Percentiles rank a stretch among this genome's conserved stretches.
These are phyloP conservation scores for Astrephomene gubernaculifera DNA, from an alignment of 139 green algal species.

Conservation along the genomic window DNA sequence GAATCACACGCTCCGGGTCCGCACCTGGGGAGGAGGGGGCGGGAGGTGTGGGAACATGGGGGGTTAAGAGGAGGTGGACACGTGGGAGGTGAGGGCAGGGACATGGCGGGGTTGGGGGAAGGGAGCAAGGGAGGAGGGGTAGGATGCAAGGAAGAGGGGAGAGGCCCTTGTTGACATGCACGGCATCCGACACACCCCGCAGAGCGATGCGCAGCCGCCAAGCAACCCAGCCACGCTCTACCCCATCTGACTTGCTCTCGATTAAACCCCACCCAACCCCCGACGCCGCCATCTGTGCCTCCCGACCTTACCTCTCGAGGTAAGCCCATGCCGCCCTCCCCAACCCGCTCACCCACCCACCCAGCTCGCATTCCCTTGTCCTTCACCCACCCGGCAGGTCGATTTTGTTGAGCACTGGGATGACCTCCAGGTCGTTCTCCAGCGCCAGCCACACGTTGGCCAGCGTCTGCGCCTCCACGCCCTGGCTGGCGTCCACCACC, in stretches of 20 bases:
- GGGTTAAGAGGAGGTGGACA: not conserved
- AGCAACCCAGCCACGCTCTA: too few relatives aligned
- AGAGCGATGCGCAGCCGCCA: too few relatives aligned
- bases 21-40: slow-evolving; percentile 71
- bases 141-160: too few relatives aligned
- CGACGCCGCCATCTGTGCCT: too few relatives aligned
- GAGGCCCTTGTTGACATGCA: too few relatives aligned
- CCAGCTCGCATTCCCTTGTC: too few relatives aligned
- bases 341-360: not conserved
- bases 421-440: slow-evolving; percentile 98
- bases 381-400: slow-evolving; percentile 94
- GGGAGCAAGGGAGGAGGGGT: not conserved
- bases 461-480: slow-evolving; percentile 98
- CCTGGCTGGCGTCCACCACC: slow-evolving; percentile 97
- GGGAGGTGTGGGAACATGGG: not conserved
- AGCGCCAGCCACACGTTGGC: slow-evolving; percentile 98
- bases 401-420: slow-evolving; percentile 98
- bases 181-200: too few relatives aligned
- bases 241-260: too few relatives aligned
- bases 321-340: not conserved
- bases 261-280: too few relatives aligned
- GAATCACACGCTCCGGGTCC: slow-evolving; percentile 90
- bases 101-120: not conserved
- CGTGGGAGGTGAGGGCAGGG: not conserved
- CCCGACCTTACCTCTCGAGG: not conserved